Base-by-base conservation (phyloP, 2,329 filamentous ascomycete genomes). In the Harringtonia aguacate region DNA sequence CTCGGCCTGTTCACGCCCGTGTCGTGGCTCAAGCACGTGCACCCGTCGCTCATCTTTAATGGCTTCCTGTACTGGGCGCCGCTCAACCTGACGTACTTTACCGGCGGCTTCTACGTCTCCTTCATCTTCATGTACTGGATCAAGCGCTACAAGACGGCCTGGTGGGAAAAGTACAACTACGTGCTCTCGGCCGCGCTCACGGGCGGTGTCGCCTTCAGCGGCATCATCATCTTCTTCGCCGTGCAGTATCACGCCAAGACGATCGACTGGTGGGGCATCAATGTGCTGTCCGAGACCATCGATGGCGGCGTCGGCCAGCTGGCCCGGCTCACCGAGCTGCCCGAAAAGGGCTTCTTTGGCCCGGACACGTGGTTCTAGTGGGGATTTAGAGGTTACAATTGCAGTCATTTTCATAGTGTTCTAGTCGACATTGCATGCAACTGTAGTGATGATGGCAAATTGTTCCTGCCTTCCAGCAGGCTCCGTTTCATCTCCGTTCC, bases 151-250 rank as follows among this genome's bases (percentile, higher is more conserved):
- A 48, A 51, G 31, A 48, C 45, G 29, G 48, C 48, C n/a, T 55
- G 50, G 50, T 55, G 51, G 51, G 46, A 47, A 12, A 51, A 59
- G 50, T 62, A 62, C 53, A 61, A 61, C 46, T 63, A 61, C 45
- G 53, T 60, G 4, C 42, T 62, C 0, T 56, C 54, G 2, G 58
- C 59, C 8, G 57, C 55, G 3, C 51, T 62, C 18, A 54, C 52
- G 3, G 56, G 51, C 9, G 59, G 54, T 3, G 53, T 61, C 8
- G 61, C 59, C 24, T 47, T 61, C 15, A 57, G 55, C 12, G 60
- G 51, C 3, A 49, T 61, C 8, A 47, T 61, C 40, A 46, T 48
- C 31, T 48, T 48, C 39, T 48, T 48, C 31, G 46, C 46, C 44
- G 40, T 48, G 22, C 44, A 46, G 41, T 48, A 46, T 33, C 36